A percentile compares a stretch with the other conserved stretches of the same genome.
Evolutionary conservation across 2,329 filamentous ascomycete genomes (phyloP).

Genomic region (Colletotrichum simmondsii): DNA sequence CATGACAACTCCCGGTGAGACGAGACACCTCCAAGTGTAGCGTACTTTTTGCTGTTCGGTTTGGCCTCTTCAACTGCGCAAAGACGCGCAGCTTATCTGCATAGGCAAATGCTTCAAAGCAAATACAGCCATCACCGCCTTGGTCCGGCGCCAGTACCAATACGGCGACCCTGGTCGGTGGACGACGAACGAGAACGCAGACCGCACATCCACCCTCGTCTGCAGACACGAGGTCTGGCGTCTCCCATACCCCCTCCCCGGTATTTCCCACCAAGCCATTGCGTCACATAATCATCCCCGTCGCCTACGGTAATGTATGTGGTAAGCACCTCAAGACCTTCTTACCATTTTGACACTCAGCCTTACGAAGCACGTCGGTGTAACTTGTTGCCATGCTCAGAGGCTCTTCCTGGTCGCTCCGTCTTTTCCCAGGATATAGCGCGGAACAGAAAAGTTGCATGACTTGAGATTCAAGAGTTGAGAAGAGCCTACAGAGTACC

Average conservation of each 20-base stretch:
- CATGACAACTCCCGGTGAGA: not conserved
- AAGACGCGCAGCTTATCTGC: conserved; percentile 14
- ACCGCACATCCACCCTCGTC: conserved; percentile 11
- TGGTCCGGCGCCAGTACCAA: conserved; percentile 28
- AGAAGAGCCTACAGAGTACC: not conserved
- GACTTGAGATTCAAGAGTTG: not conserved
- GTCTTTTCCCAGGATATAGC: not conserved
- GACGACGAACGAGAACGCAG: conserved; percentile 18
- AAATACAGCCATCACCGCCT: conserved; percentile 22
- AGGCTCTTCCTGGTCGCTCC: not conserved
- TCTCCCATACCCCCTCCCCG: not conserved
- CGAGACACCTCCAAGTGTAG: not conserved
- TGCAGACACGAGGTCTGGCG: conserved; percentile 20
- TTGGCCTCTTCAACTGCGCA: not conserved
- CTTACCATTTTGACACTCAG: conserved; percentile 14
- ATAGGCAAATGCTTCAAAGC: conserved; percentile 3
- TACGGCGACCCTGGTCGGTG: conserved; percentile 1
- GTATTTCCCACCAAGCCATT: conserved; percentile 18
- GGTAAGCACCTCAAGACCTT: conserved; percentile 19
- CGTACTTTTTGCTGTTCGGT: not conserved
- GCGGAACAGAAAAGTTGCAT: not conserved
- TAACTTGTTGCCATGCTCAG: not conserved
- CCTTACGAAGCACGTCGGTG: conserved; percentile 11
- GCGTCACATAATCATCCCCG: conserved; percentile 25
- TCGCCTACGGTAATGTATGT: conserved; percentile 3